Evolutionary conservation across 768 basidiomycete genomes (phyloP).

Genomic region (Leucosporidium creatinivorum): DNA sequence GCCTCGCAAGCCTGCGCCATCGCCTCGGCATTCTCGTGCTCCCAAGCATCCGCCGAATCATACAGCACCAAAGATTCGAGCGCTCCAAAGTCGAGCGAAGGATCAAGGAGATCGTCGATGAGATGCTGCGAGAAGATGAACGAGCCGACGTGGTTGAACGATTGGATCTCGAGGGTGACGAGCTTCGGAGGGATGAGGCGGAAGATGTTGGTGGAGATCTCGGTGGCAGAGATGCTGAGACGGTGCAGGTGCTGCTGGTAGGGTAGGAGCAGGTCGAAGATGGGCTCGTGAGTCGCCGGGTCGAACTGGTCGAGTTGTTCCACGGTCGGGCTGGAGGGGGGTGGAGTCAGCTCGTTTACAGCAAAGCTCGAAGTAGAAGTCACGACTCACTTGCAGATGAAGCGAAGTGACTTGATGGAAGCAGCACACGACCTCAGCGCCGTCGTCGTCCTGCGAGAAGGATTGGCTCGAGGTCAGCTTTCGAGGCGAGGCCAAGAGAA

Average conservation of each 20-base stretch:
- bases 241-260: not conserved
- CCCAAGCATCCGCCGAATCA: constrained; percentile 1
- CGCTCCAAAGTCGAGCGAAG: not conserved
- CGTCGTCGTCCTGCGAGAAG: too few relatives aligned
- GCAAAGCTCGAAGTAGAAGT: not conserved
- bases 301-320: constrained; percentile 9
- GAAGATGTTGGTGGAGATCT: constrained; percentile 3
- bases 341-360: not conserved
- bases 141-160: constrained; percentile 4
- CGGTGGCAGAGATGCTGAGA: constrained; percentile 12
- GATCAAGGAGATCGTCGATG: not conserved
- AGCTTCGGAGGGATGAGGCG: constrained; percentile 10
- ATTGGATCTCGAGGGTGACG: not conserved
- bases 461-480: not conserved
- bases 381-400: not conserved
- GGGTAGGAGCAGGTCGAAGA: constrained; percentile 13
- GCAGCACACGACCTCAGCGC: too few relatives aligned
- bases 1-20: not conserved
- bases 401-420: too few relatives aligned
- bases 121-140: constrained; percentile 2
- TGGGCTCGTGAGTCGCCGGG: not conserved
- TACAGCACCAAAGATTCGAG: not conserved
- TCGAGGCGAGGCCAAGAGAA: not conserved
- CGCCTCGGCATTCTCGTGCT: not conserved
- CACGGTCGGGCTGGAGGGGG: too few relatives aligned